phyloP scores from a whole-genome alignment of 2,329 filamentous ascomycete species.

The Ophiognomonia clavigignenti-juglandacearum region DNA sequence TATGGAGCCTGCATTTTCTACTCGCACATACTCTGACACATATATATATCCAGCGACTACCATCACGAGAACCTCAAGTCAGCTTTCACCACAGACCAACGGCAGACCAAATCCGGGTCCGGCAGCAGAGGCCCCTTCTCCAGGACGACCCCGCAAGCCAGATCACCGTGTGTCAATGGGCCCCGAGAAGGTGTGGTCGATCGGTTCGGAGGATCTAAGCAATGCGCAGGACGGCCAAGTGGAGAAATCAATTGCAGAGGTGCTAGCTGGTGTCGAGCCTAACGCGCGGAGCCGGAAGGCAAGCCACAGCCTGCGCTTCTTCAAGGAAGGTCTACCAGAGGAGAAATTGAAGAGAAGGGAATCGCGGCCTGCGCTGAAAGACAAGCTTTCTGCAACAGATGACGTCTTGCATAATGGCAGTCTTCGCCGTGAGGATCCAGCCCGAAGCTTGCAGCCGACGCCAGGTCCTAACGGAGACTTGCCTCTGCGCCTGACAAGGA shows the following conservation, averaged over 20 bases:
- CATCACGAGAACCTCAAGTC: neutral
- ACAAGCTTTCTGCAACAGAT: conserved; percentile 36
- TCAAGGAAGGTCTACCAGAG: conserved; percentile 60
- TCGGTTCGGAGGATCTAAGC: conserved; percentile 46
- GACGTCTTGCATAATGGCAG: conserved; percentile 15
- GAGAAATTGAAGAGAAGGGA: conserved; percentile 52
- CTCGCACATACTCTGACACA: conserved; percentile 18
- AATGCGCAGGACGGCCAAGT: conserved; percentile 52
- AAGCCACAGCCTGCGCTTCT: conserved; percentile 62
- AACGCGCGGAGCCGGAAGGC: conserved; percentile 63
- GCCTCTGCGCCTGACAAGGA: conserved; percentile 16
- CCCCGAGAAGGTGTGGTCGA: conserved; percentile 60
- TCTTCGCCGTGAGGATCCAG: conserved; percentile 16
- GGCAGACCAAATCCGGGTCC: neutral
- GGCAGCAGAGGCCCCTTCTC: conserved; percentile 4
- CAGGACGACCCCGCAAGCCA: conserved; percentile 29
- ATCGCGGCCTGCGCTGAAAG: conserved; percentile 29
- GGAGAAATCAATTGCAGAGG: conserved; percentile 60
- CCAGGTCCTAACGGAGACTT: conserved; percentile 22
- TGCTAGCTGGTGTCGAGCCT: conserved; percentile 55
- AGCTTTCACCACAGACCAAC: neutral
- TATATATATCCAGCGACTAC: neutral
- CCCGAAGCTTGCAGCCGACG: conserved; percentile 18
- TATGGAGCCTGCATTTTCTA: conserved; percentile 19
- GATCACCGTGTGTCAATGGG: conserved; percentile 39